These are phyloP conservation scores for Knufia fluminis DNA, from an alignment of 2,329 filamentous ascomycete species.

Conservation along the genomic window DNA sequence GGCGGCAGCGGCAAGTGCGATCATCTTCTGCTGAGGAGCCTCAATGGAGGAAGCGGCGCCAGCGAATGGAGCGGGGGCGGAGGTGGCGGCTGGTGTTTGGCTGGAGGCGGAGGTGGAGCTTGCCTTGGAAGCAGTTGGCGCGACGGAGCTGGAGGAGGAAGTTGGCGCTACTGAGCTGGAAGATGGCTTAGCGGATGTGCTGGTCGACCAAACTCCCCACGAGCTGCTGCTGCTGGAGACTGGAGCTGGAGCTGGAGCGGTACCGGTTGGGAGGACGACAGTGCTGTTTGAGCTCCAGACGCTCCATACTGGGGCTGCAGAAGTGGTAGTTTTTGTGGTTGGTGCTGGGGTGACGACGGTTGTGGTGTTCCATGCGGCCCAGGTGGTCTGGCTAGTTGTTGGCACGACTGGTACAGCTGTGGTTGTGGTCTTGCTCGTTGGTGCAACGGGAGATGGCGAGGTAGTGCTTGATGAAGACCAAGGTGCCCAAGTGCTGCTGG, in stretches of 20 bases:
- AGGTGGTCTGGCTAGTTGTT: background rate
- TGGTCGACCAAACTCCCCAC: background rate
- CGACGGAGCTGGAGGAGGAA: background rate
- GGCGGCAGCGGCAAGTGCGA: constrained; percentile 1
- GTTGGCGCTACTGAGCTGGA: background rate
- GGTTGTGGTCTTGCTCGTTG: background rate
- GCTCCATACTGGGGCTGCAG: background rate
- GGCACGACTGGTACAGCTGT: background rate
- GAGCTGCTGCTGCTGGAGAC: background rate
- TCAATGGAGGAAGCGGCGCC: background rate
- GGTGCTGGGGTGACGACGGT: background rate
- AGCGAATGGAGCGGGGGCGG: background rate
- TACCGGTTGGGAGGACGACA: background rate
- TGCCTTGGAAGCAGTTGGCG: background rate
- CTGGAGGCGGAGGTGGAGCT: background rate
- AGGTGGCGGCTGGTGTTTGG: background rate
- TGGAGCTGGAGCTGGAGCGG: background rate
- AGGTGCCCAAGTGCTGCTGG: background rate
- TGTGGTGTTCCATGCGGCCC: background rate
- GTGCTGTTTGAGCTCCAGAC: background rate
- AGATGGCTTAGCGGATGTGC: background rate
- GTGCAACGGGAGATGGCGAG: background rate
- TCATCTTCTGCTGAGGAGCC: constrained; percentile 1
- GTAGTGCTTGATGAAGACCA: background rate
- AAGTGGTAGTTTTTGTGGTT: background rate